Evolutionary conservation across 306 rosid species (phyloP), one percentile per base, ranked within the genome.

Genomic region (Cicer pinnatifidum): DNA sequence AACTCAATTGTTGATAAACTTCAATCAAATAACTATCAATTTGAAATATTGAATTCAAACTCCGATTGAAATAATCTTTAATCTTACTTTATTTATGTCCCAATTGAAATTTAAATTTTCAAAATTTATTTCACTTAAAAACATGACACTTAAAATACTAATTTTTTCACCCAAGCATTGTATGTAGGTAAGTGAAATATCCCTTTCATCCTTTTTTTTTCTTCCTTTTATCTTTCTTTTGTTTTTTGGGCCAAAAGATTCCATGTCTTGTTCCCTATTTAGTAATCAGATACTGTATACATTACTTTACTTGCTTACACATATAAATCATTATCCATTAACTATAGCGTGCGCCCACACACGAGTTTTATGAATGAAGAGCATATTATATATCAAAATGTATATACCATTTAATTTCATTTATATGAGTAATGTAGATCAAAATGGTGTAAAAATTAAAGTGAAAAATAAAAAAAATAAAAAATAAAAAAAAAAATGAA

Each of bases 151-250:
- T 28, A 28, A 28, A 28, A 28, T 4, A 28, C 35, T 28, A 28
- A 28, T 3, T 28, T 28, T 3, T 28, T 28, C 4, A 28, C 19
- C 47, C 12, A 1, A 61, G 45, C 48, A 15, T 68, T 60, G 11
- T 28, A n/a, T 9, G 33, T 6, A 62, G 67, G 58, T 41, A 35
- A 64, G 44, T 64, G 59, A 79, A 72, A 69, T 60, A 61, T 78
- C 82, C 62, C 78, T 79, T 64, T 79, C 78, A 54, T 72, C 68
- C 66, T 79, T 69, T 41, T 57, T 20, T 53, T 3, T 0, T 20
- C 44, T 53, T 5, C 64, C 16, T 11, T 71, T 43, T 40, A 56
- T 35, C 59, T 45, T 66, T 51, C 58, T 75, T 48, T 50, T 58
- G 35, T 28, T 59, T 46, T 57, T 68, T 17, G 37, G 59, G 39